phyloP scores from a whole-genome alignment of 1,139 yeast species.

The Casaregolazyma suthepensis region DNA sequence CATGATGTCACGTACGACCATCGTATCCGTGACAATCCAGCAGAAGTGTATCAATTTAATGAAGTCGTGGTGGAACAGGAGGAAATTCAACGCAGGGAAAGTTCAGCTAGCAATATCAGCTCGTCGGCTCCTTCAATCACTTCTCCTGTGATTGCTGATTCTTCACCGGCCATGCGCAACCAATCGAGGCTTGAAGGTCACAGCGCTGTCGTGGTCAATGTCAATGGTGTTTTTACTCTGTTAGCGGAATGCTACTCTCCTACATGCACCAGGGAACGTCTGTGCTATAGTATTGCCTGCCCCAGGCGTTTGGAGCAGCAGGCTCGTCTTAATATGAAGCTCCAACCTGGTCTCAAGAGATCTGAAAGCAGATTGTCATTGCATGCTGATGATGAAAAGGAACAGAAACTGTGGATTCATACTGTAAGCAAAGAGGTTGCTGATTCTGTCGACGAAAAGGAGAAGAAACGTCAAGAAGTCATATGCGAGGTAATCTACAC shows the following conservation, averaged over 20 bases:
- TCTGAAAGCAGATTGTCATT: conserved; percentile 77
- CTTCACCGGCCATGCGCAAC: neutral
- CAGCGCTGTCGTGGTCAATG: conserved; percentile 32
- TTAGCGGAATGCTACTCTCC: conserved; percentile 95
- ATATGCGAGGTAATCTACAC: conserved; percentile 92
- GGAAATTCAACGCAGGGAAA: conserved; percentile 8
- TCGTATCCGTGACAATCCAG: conserved; percentile 76
- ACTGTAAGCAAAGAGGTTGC: conserved; percentile 79
- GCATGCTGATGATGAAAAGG: conserved; percentile 70
- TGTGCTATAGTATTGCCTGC: conserved; percentile 96
- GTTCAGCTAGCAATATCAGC: conserved; percentile 6
- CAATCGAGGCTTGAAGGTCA: conserved; percentile 2
- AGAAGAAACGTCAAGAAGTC: conserved; percentile 89
- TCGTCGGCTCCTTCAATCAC: neutral
- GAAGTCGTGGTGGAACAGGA: conserved; percentile 38
- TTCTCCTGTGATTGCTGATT: neutral
- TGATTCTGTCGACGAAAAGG: conserved; percentile 74
- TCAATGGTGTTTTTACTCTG: conserved; percentile 88
- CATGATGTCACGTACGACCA: conserved; percentile 97
- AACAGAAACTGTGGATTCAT: conserved; percentile 89
- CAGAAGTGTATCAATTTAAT: conserved; percentile 84
- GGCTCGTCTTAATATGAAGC: conserved; percentile 82
- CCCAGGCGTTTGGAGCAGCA: conserved; percentile 95
- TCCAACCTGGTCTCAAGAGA: conserved; percentile 78
- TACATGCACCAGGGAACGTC: conserved; percentile 80